Percentiles rank a stretch among this genome's conserved stretches.
Conservation (phyloP, 805 yeast genomes). For the Saccharomycopsis javanensis region DNA sequence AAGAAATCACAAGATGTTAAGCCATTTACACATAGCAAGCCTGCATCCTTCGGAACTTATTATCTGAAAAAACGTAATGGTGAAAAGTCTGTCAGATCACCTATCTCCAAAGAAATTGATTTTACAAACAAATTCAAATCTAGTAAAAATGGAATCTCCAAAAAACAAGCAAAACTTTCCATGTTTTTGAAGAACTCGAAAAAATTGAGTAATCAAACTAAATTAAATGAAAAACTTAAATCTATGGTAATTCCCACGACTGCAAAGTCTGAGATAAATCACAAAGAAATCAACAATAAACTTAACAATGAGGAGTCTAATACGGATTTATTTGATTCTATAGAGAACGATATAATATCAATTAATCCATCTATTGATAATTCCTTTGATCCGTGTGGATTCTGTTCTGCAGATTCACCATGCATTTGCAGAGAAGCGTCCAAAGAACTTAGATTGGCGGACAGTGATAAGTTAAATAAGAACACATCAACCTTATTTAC, state of each 20-base stretch:
- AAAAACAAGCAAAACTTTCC: conserved; percentile 18
- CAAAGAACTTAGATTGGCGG: background rate
- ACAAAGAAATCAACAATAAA: background rate
- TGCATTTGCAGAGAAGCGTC: conserved; percentile 79
- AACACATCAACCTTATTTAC: too few relatives aligned
- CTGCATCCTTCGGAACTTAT: background rate
- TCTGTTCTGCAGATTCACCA: conserved; percentile 85
- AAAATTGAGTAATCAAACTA: background rate
- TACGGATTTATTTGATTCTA: background rate
- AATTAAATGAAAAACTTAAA: background rate
- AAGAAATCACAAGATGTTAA: background rate
- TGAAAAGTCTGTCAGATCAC: background rate
- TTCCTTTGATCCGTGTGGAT: conserved; percentile 67
- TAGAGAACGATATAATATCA: background rate
- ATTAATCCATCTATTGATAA: background rate
- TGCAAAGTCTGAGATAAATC: background rate
- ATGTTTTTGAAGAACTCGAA: conserved; percentile 9
- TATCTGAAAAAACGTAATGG: conserved; percentile 12
- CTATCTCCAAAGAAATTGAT: conserved; percentile 10
- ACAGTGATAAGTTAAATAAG: background rate
- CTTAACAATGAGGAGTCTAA: background rate
- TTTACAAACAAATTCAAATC: conserved; percentile 10
- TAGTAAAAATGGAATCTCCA: background rate
- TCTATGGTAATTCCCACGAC: background rate
- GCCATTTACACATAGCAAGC: background rate